Evolutionary conservation across 1,284 basidiomycete species (phyloP).

Genomic region (Trichosporon faecale): DNA sequence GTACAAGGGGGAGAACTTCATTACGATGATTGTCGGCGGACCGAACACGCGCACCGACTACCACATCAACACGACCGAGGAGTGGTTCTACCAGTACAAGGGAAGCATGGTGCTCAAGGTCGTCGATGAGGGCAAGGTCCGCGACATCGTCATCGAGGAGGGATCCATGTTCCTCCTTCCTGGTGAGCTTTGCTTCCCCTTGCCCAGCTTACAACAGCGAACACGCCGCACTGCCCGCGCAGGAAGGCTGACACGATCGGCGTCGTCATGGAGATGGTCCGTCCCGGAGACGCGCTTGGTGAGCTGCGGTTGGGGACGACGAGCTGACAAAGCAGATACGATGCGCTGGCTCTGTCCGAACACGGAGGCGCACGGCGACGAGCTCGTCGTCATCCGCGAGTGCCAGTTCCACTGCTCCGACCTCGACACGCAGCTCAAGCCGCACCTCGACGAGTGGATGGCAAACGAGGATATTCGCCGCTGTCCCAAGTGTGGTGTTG

Average conservation of each 20-base stretch:
- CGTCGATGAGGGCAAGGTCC: constrained; percentile 80
- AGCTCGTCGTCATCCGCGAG: constrained; percentile 80
- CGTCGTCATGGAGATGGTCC: constrained; percentile 86
- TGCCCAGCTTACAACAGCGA: constrained; percentile 57
- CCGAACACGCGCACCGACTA: constrained; percentile 90
- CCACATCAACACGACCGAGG: constrained; percentile 91
- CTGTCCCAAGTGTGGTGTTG: constrained; percentile 66
- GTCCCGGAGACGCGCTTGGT: constrained; percentile 61
- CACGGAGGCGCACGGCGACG: constrained; percentile 59
- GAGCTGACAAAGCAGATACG: constrained; percentile 60
- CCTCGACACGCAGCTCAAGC: constrained; percentile 89
- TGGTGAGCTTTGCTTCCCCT: constrained; percentile 56
- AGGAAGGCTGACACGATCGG: constrained; percentile 88
- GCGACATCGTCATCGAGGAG: constrained; percentile 84
- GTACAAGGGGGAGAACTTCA: constrained; percentile 77
- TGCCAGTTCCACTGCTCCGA: constrained; percentile 85
- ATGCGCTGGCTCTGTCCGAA: constrained; percentile 88
- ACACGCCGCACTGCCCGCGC: constrained; percentile 93
- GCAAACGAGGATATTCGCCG: constrained; percentile 61
- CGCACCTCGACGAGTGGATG: constrained; percentile 78
- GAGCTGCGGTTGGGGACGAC: constrained; percentile 18
- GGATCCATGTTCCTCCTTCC: constrained; percentile 96
- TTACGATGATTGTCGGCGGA: constrained; percentile 88
- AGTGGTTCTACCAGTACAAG: constrained; percentile 96
- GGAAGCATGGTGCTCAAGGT: constrained; percentile 84